Percentiles rank a stretch among this genome's conserved stretches.
Conservation (phyloP, 1,139 yeast species). For the Saccharomyces pastorianus region DNA sequence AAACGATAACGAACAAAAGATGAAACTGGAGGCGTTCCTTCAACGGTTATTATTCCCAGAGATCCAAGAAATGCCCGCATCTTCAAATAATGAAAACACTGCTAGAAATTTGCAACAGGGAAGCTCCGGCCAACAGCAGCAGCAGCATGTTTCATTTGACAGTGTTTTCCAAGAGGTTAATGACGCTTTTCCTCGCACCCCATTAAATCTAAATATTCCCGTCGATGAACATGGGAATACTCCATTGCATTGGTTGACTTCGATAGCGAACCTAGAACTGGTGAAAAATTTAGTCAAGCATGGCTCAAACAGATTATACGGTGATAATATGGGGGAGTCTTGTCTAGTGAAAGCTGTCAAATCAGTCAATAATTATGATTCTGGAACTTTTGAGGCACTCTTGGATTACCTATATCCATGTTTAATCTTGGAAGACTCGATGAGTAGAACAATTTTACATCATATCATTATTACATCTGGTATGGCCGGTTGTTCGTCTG, state of each 20-base stretch:
- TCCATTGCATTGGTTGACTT: slow-evolving; percentile 93
- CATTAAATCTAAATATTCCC: slow-evolving; percentile 64
- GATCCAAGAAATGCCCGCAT: slow-evolving; percentile 8
- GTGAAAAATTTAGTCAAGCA: slow-evolving; percentile 65
- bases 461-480: slow-evolving; percentile 81
- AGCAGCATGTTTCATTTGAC: slow-evolving; percentile 12
- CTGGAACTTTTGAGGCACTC: slow-evolving; percentile 62
- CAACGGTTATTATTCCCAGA: slow-evolving; percentile 29
- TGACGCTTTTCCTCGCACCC: slow-evolving; percentile 23
- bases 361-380: slow-evolving; percentile 79
- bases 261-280: slow-evolving; percentile 69
- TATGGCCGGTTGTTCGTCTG: slow-evolving; percentile 57
- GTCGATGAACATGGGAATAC: slow-evolving; percentile 92
- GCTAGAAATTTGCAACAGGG: not conserved
- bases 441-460: slow-evolving; percentile 82
- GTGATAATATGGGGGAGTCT: slow-evolving; percentile 83
- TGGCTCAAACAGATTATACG: slow-evolving; percentile 57
- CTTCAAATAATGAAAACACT: not conserved
- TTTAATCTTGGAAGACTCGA: slow-evolving; percentile 61
- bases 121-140: not conserved
- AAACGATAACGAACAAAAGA: slow-evolving; percentile 18
- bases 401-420: slow-evolving; percentile 73
- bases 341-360: slow-evolving; percentile 82
- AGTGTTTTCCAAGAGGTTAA: slow-evolving; percentile 21
- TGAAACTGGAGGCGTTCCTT: slow-evolving; percentile 27